Percentiles rank a stretch among this genome's conserved stretches.
Evolutionary conservation across 148 eudicot genomes (phyloP).

Genomic region (Fagopyrum homotropicum): DNA sequence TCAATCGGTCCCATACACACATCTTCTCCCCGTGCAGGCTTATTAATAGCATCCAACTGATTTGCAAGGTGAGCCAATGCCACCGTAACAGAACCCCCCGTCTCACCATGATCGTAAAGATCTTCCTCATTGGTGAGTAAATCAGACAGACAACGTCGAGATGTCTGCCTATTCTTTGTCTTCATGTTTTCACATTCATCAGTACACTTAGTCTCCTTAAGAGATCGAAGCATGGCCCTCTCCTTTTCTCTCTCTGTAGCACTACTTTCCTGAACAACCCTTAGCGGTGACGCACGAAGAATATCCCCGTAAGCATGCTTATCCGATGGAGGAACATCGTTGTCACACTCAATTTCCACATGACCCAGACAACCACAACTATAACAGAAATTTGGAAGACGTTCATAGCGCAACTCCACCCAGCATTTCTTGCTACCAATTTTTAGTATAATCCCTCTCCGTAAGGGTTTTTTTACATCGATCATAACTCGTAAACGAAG

Average conservation of each 20-base stretch:
- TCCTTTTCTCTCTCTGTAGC: neutral
- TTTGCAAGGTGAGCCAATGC: no score
- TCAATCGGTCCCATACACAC: no score
- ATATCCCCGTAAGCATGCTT: neutral
- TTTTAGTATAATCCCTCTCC: neutral
- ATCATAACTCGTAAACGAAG: neutral
- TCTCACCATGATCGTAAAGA: no score
- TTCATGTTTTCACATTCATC: neutral
- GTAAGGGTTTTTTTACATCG: neutral
- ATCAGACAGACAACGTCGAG: no score
- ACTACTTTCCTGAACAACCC: neutral
- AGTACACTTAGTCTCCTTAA: no score
- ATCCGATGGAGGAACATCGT: neutral
- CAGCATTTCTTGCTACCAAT: neutral
- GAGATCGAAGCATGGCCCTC: no score
- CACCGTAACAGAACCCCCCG: no score
- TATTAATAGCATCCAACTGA: no score
- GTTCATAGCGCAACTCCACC: neutral
- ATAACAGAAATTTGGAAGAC: neutral
- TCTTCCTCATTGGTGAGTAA: no score
- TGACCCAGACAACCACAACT: neutral
- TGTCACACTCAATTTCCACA: no score
- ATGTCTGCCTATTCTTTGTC: neutral
- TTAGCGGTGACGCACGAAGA: neutral
- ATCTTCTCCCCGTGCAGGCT: no score